Conservation (phyloP, 2,329 filamentous ascomycete genomes). For the Rhynchosporium graminicola region DNA sequence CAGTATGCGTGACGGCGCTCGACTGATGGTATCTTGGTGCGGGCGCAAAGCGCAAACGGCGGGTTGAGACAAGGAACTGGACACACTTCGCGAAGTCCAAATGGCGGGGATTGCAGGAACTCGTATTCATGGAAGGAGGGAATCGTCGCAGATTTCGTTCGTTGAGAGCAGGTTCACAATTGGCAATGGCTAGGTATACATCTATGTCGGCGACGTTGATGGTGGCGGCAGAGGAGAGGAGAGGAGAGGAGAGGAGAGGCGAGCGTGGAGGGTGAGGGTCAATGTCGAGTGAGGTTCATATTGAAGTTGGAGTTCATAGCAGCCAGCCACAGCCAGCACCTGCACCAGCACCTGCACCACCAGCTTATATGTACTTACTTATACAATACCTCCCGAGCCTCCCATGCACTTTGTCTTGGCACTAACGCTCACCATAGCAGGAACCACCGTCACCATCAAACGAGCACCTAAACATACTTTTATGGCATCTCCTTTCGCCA, state of each 20-base stretch:
- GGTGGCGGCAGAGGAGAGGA: constrained; percentile 4
- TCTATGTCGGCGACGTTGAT: constrained; percentile 8
- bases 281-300: neutral
- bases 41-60: constrained; percentile 38
- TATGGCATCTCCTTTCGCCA: too few species aligned
- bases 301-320: too few species aligned
- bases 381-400: neutral
- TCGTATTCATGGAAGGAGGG: too few species aligned
- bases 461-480: neutral
- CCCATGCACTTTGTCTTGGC: constrained; percentile 20
- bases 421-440: neutral
- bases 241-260: neutral
- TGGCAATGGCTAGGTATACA: constrained; percentile 17
- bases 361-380: too few species aligned
- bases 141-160: constrained; percentile 18
- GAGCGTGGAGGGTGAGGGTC: neutral
- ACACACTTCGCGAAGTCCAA: constrained; percentile 2
- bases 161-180: constrained; percentile 11
- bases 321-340: too few species aligned
- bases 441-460: neutral
- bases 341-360: too few species aligned
- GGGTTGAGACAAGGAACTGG: constrained; percentile 26
- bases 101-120: constrained; percentile 4
- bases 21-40: constrained; percentile 23
- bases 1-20: constrained; percentile 16